Conservation (phyloP, 1,284 basidiomycete species). For the Sanguinoderma infundibulare region DNA sequence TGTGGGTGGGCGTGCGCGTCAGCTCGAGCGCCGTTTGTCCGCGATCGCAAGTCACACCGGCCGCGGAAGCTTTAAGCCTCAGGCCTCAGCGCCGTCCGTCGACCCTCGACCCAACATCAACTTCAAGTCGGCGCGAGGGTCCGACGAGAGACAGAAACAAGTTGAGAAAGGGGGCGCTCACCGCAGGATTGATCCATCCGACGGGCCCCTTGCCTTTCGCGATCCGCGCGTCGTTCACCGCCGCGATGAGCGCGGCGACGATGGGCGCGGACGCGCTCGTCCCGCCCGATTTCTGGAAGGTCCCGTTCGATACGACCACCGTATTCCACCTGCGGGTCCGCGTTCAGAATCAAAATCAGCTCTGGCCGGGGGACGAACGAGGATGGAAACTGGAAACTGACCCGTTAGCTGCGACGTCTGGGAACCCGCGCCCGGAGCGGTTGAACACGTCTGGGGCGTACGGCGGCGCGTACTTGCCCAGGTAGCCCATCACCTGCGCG, state of each 20-base stretch:
- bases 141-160: conserved; percentile 7
- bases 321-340: conserved; percentile 15
- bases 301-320: conserved; percentile 34
- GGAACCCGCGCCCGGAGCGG: conserved; percentile 37
- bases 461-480: conserved; percentile 8
- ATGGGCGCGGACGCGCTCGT: conserved; percentile 16
- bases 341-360: neutral
- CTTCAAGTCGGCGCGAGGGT: too few relatives aligned
- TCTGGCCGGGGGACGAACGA: neutral
- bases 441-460: conserved; percentile 4
- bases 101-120: too few relatives aligned
- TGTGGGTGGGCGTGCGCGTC: neutral
- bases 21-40: neutral
- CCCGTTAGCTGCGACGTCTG: conserved; percentile 42
- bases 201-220: conserved; percentile 43
- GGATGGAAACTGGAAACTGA: neutral
- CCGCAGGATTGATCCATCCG: conserved; percentile 59
- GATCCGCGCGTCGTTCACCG: conserved; percentile 64
- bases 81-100: too few relatives aligned
- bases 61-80: too few relatives aligned
- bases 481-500: conserved; percentile 15
- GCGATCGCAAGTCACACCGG: neutral
- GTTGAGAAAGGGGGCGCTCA: conserved; percentile 10
- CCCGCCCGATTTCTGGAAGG: conserved; percentile 22
- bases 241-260: conserved; percentile 53